A percentile compares a stretch with the other conserved stretches of the same genome.
Conservation (phyloP, 2,329 filamentous ascomycete genomes). For the Diaporthe capsici region DNA sequence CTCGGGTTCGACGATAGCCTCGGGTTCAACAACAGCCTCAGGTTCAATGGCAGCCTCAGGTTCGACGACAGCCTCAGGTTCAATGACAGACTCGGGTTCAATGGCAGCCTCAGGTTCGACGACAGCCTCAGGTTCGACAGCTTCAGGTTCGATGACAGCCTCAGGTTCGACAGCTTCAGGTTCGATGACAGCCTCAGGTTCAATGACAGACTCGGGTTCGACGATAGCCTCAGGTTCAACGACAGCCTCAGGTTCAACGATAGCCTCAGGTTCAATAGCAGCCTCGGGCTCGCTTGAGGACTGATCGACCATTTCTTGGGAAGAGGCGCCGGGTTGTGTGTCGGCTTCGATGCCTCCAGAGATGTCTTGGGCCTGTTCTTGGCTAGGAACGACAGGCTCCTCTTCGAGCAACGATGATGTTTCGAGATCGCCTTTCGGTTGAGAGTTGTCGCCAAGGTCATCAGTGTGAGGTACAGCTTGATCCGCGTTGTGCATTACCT, state of each 20-base stretch:
- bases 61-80: not conserved
- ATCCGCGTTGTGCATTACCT: not conserved
- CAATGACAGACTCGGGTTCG: no score
- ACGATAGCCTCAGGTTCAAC: no score
- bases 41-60: no score
- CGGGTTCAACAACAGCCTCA: no score
- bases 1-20: no score
- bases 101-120: no score
- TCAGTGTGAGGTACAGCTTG: not conserved
- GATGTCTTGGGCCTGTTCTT: not conserved
- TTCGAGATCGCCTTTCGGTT: not conserved
- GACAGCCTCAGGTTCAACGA: no score
- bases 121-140: not conserved
- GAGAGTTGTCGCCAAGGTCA: not conserved
- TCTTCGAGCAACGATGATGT: not conserved
- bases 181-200: not conserved
- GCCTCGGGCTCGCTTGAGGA: not conserved
- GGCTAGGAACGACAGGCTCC: not conserved
- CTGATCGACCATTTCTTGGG: not conserved
- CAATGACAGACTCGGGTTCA: no score
- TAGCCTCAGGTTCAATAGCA: no score
- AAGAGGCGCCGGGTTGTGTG: not conserved
- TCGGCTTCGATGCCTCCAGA: not conserved
- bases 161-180: not conserved
- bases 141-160: no score